A percentile compares a stretch with the other conserved stretches of the same genome.
Conservation (phyloP, 2,329 filamentous ascomycete species). For the Aulographum hederae region DNA sequence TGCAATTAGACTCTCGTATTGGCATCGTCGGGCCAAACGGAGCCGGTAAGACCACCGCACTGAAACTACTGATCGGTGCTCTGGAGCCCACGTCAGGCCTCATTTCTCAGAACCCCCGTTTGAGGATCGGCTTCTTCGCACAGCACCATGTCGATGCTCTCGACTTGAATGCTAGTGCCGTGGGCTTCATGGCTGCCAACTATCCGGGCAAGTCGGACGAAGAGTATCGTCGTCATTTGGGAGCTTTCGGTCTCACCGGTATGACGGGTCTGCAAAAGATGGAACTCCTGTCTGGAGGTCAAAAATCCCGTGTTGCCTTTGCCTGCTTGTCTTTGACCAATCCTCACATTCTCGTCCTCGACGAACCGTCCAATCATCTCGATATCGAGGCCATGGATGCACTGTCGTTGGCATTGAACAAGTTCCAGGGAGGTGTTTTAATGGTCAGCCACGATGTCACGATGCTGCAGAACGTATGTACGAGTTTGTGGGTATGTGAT, state of each 20-base stretch:
- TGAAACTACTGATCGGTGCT: slow-evolving; percentile 89
- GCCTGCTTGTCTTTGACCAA: slow-evolving; percentile 88
- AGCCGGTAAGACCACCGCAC: slow-evolving; percentile 94
- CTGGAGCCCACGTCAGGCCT: slow-evolving; percentile 59
- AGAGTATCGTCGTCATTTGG: slow-evolving; percentile 88
- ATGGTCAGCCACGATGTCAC: slow-evolving; percentile 99
- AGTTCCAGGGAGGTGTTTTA: slow-evolving; percentile 85
- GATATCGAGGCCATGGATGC: slow-evolving; percentile 99
- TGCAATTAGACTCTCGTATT: slow-evolving; percentile 93
- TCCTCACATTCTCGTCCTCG: slow-evolving; percentile 90
- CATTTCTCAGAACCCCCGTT: slow-evolving; percentile 73
- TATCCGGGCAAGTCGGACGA: slow-evolving; percentile 88
- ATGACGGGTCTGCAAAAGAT: slow-evolving; percentile 96
- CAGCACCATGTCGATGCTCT: slow-evolving; percentile 97
- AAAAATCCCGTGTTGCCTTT: slow-evolving; percentile 96
- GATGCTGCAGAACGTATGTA: slow-evolving; percentile 94
- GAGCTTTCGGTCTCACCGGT: slow-evolving; percentile 71
- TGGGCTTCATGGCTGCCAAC: slow-evolving; percentile 86
- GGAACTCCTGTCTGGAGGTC: slow-evolving; percentile 82
- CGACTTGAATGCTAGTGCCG: slow-evolving; percentile 73
- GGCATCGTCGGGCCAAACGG: slow-evolving; percentile 99
- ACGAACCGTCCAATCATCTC: slow-evolving; percentile 96
- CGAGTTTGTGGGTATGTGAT: slow-evolving; percentile 90
- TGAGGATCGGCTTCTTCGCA: slow-evolving; percentile 90
- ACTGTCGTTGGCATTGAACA: slow-evolving; percentile 60